Evolutionary conservation across 2,329 filamentous ascomycete species (phyloP), one percentile per base, ranked within the genome.

Genomic region (Penicillium sp.): DNA sequence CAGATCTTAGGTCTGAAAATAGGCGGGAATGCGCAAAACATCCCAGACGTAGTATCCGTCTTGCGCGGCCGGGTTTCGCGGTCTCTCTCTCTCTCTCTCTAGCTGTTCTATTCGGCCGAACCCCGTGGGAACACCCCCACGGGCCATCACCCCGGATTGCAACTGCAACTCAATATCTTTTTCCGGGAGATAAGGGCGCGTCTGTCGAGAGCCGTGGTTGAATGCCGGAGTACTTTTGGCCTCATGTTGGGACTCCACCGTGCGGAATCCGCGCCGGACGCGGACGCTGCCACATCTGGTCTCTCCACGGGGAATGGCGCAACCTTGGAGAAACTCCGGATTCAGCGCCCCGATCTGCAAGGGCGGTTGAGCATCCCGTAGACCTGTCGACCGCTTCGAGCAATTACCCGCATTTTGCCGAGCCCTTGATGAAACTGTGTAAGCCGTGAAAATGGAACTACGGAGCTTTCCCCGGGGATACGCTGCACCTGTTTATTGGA

Each of bases 341-440:
- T 51, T 61, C 51, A 56, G 54, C 46, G 53, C 50, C 28, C 38
- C 50, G 24, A 53, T 60, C 52, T 57, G 46, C 52, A 58, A 43
- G 46, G 42, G 47, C n/a, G 28, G 8, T 5, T 25, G 22, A 38
- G 20, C 35, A 11, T 35, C 31, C 31, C n/a, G 18, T 16, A n/a
- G n/a, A 18, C 7, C 9, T n/a, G 18, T 38, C 35, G 16, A 5
- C 18, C 35, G 9, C 18, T 33, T 27, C 35, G 38, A 50, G 48
- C 36, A 46, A 55, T 57, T 54, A 61, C 51, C 58, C 57, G 58
- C 55, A 36, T 61, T 61, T 60, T 60, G 56, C 57, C 55, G 55
- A 60, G 27, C 20, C 44, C 38, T 30, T 33, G 36, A 30, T 40
- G 38, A 40, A 40, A 25, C 22, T 24, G 38, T 13, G 8, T 4